Evolutionary conservation across 2,329 filamentous ascomycete genomes (phyloP), one percentile per base, ranked within the genome.

Genomic region (Beauveria scarabaeidicola): DNA sequence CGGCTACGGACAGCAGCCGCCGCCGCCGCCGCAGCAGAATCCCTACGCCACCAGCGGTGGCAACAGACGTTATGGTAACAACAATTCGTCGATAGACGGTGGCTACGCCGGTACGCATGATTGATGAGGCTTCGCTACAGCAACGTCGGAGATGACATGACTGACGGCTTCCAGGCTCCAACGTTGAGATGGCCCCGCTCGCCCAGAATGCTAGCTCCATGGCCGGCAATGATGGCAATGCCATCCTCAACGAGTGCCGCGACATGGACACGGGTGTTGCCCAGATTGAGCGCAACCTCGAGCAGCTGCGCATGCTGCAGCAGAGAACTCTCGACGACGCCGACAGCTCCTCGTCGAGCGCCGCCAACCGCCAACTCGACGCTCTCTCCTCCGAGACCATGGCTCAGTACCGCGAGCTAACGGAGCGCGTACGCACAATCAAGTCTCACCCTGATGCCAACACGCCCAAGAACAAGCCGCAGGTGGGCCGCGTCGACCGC

Each of bases 231-330:
- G 84, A 91, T 72, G 85, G 88, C 47, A 91, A 90, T 70, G 83
- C 83, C 60, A 88, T 96, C 65, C 81, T 97, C 62, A 90, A 95
- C 75, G 88, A 94, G 72, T 94, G 90, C 75, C 83, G 85, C 61
- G 85, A 90, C 50, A 88, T 97, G 70, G 88, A 91, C 71, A 79
- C 83, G 61, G 88, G 86, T 46, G 89, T 97, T 68, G 82, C 89
- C 63, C 79, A 85, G 61, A 84, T 97, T 68, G 85, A 91, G 68
- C 75, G 76, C 63, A 89, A 89, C 67, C 82, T 95, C 38, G 80
- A 85, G 64, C 82, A 88, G 68, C 83, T 96, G 52, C 83, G 85
- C 67, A 81, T 80, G 71, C 79, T 90, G 41, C 89, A 93, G 71
- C 82, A 83, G 69, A 81, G 85, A 63, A 83, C 86, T 38, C 83